These are phyloP conservation scores for Wallemia mellicola DNA, from an alignment of 1,284 basidiomycete genomes.

Conservation along the genomic window DNA sequence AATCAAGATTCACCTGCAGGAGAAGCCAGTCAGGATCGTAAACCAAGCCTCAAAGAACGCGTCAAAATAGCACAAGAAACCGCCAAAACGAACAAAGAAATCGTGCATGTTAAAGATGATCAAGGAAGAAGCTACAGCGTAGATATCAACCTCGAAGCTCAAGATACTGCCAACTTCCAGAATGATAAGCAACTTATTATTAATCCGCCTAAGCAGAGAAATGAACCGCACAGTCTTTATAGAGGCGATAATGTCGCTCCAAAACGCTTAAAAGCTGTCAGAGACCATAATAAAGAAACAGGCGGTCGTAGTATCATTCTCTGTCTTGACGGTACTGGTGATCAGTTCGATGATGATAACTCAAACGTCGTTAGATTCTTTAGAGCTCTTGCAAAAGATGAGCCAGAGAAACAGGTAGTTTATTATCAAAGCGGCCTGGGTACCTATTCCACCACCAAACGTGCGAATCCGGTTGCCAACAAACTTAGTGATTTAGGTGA, in stretches of 20 bases:
- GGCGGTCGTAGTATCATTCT: conserved; percentile 1
- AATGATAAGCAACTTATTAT: not conserved
- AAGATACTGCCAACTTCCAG: not conserved
- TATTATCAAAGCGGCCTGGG: not conserved
- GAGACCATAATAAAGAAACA: not conserved
- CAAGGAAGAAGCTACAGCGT: not conserved
- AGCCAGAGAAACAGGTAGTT: conserved; percentile 1
- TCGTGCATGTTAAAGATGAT: not conserved
- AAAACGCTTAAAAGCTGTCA: not conserved
- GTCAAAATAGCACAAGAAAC: not conserved
- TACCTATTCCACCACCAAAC: not conserved
- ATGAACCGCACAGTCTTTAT: not conserved
- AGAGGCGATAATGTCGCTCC: not conserved
- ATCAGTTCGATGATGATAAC: conserved; percentile 10
- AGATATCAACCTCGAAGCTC: not conserved
- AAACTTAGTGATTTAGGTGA: not conserved
- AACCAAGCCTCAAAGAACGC: not conserved
- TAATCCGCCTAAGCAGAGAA: not conserved
- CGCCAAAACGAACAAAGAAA: not conserved
- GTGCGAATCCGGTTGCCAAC: not conserved
- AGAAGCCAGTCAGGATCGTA: not conserved
- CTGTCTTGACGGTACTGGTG: conserved; percentile 8
- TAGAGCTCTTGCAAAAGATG: conserved; percentile 1
- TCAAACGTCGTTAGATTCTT: conserved; percentile 18
- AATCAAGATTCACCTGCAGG: too few relatives aligned